Evolutionary conservation across 2,329 filamentous ascomycete genomes (phyloP).

Genomic region (Aphanoascus verrucosus): DNA sequence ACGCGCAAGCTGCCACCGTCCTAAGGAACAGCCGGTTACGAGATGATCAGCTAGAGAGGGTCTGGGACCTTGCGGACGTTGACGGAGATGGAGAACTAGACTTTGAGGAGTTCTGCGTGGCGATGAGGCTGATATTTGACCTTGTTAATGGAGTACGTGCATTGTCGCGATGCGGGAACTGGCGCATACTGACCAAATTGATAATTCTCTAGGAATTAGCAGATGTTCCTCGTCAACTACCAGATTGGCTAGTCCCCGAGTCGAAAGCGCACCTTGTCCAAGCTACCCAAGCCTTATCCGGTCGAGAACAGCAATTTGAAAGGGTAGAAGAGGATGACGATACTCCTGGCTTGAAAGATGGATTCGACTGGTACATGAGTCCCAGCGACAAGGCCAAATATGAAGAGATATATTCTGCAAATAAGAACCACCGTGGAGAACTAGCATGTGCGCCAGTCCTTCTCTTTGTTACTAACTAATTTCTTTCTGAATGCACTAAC

Average conservation of each 20-base stretch:
- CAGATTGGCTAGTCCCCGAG: conserved; percentile 95
- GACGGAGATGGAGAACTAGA: conserved; percentile 96
- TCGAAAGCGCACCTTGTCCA: conserved; percentile 86
- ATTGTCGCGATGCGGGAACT: neutral
- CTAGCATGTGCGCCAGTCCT: conserved; percentile 52
- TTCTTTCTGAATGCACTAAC: neutral
- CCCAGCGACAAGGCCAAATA: conserved; percentile 86
- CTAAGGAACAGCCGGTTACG: conserved; percentile 62
- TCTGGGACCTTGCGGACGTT: conserved; percentile 96
- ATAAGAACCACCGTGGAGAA: conserved; percentile 76
- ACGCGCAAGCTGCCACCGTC: conserved; percentile 58
- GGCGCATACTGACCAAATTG: neutral
- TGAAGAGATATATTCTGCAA: conserved; percentile 92
- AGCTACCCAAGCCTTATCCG: conserved; percentile 66
- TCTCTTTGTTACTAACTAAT: neutral
- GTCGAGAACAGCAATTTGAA: conserved; percentile 73
- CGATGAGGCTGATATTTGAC: conserved; percentile 96
- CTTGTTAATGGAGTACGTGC: conserved; percentile 74
- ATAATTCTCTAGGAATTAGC: conserved; percentile 58
- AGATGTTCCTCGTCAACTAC: conserved; percentile 74
- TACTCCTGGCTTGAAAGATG: conserved; percentile 75
- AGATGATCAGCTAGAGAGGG: conserved; percentile 81
- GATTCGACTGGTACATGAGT: conserved; percentile 99
- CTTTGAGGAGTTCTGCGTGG: conserved; percentile 99
- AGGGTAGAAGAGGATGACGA: conserved; percentile 69